Base-by-base conservation (phyloP, 208 protist species). In the Leishmania major region DNA sequence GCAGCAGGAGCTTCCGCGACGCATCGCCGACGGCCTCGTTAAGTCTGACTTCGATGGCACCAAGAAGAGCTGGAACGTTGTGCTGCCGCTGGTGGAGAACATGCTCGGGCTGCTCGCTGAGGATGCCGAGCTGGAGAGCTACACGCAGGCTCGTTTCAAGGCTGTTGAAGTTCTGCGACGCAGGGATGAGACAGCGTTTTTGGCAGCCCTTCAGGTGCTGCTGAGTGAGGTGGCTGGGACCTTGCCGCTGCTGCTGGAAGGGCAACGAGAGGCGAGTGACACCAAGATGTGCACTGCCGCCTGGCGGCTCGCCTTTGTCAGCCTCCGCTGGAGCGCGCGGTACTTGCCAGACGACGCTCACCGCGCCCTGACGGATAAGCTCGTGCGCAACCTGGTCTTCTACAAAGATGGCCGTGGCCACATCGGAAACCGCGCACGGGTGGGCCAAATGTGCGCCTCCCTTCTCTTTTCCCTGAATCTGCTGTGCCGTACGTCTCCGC, bases 21-120 rank as follows among this genome's bases (percentile, higher is more conserved):
- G 91, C 47, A 91, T 96, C 74, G 88, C 87, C n/a, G 87, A 89
- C 67, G 88, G 94, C 74, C 89, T 96, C 55, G 88, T 91, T 19
- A 87, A 91, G 66, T 82, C 79, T 64, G 93, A 94, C 74, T 87
- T 93, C 66, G 79, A 89, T 47, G 90, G 83, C 57, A 83, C 83
- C 11, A 86, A 80, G 69, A 86, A 95, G 49, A 93, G 84, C 73
- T 88, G 90, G 81, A 84, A 87, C 43, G 84, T 92, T 40, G 89
- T 90, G 51, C 78, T 90, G 49, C 84, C 79, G 51, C 89, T 96
- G 51, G 91, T 94, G 75, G 88, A 93, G 67, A 86, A 84, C 62
- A 84, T 96, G 28, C 81, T 95, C 15, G 79, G 85, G 69, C 75
- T 93, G 49, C 81, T 94, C 51, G 90, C 88, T 25, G 88, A 95